These are phyloP conservation scores for Annulohypoxylon maeteangense DNA, from an alignment of 495 filamentous ascomycete species.

Conservation along the genomic window DNA sequence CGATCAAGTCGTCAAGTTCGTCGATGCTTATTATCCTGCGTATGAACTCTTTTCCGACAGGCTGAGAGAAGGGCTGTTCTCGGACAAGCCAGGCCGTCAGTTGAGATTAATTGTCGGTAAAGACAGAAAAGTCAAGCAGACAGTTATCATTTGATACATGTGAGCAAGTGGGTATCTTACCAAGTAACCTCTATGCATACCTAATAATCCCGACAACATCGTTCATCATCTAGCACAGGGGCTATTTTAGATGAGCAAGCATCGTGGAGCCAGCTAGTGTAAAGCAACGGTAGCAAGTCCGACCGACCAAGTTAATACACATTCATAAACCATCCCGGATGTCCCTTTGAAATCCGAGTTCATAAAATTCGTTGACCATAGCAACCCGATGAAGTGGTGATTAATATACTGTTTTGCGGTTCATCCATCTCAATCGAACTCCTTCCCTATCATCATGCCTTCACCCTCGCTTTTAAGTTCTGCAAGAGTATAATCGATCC, in stretches of 20 bases:
- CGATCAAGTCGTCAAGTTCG: constrained; percentile 62
- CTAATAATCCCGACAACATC: constrained; percentile 9
- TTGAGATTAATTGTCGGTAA: constrained; percentile 76
- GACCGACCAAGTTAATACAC: constrained; percentile 13
- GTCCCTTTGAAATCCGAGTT: constrained; percentile 8
- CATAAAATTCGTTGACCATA: constrained; percentile 8
- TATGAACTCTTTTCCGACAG: constrained; percentile 79
- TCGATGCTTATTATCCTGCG: constrained; percentile 68
- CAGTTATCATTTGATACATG: constrained; percentile 61
- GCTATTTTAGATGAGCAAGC: constrained; percentile 15
- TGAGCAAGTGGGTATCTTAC: constrained; percentile 42
- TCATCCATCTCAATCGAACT: constrained; percentile 48
- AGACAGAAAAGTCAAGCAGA: constrained; percentile 70
- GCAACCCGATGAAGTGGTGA: neutral
- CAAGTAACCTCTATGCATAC: constrained; percentile 25
- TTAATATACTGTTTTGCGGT: constrained; percentile 9
- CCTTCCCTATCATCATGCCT: constrained; percentile 66
- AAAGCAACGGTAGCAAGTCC: constrained; percentile 29
- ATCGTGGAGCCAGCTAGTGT: constrained; percentile 17
- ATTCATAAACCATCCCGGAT: constrained; percentile 1
- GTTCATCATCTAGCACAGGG: constrained; percentile 7
- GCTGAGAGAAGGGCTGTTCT: constrained; percentile 72
- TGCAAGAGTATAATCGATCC: constrained; percentile 62
- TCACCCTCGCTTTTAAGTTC: constrained; percentile 65
- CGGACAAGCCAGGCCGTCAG: constrained; percentile 64